phyloP scores from a whole-genome alignment of 768 basidiomycete genomes.

The Lyophyllum semitale region DNA sequence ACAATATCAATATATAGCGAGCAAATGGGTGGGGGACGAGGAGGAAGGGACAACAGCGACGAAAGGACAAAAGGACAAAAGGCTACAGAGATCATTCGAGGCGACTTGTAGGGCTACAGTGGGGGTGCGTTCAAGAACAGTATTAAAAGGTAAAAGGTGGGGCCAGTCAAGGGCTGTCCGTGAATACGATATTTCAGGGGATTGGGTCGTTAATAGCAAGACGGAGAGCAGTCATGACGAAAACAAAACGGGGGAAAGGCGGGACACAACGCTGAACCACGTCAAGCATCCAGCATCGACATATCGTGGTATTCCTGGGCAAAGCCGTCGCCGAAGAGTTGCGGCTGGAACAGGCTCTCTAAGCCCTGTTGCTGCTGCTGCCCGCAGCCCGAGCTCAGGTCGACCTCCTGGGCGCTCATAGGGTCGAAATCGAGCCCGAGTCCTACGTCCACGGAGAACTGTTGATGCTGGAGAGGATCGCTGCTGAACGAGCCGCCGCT shows the following conservation, averaged over 20 bases:
- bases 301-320: neutral
- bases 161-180: too few relatives aligned
- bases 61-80: neutral
- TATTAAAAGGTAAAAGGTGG: too few relatives aligned
- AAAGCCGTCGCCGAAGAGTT: slow-evolving; percentile 7
- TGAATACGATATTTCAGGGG: too few relatives aligned
- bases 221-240: neutral
- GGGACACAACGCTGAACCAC: neutral
- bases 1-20: slow-evolving; percentile 3
- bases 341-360: slow-evolving; percentile 8
- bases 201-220: neutral
- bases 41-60: neutral
- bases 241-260: neutral
- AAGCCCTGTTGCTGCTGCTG: neutral
- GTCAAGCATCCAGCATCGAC: neutral
- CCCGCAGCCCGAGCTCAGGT: neutral
- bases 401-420: slow-evolving; percentile 1
- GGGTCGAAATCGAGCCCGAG: slow-evolving; percentile 1
- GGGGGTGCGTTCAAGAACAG: neutral
- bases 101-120: neutral
- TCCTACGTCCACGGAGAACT: slow-evolving; percentile 1
- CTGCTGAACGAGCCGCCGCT: slow-evolving; percentile 4
- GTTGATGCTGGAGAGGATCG: neutral
- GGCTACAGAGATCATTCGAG: neutral
- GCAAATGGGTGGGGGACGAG: too few relatives aligned